A percentile compares a stretch with the other conserved stretches of the same genome.
phyloP scores from a whole-genome alignment of 257 asterid species.

The Asclepias syriaca region DNA sequence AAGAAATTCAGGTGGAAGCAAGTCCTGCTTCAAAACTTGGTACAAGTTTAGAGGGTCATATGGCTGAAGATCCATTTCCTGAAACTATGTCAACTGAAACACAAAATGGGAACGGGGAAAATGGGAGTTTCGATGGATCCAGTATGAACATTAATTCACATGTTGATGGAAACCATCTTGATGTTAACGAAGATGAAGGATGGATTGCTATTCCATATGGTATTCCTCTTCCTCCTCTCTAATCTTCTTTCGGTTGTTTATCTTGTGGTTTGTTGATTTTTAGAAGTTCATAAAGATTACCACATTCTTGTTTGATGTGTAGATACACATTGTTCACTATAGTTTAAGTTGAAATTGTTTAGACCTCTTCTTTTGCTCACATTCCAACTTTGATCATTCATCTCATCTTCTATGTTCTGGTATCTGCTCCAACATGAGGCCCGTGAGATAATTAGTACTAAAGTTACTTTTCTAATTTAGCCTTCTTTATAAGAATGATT shows the following conservation, averaged over 20 bases:
- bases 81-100: conserved; percentile 34
- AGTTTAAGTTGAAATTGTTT: background rate
- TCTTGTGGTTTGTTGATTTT: background rate
- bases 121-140: conserved; percentile 32
- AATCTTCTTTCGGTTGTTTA: conserved; percentile 12
- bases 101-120: conserved; percentile 37
- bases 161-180: conserved; percentile 51
- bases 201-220: conserved; percentile 68
- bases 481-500: background rate
- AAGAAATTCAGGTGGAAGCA: conserved; percentile 39
- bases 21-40: conserved; percentile 38
- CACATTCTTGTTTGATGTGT: background rate
- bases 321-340: background rate
- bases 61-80: conserved; percentile 49
- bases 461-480: background rate
- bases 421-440: background rate
- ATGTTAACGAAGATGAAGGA: conserved; percentile 76
- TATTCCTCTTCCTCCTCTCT: conserved; percentile 30
- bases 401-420: background rate
- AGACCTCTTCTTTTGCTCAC: background rate
- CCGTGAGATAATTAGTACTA: background rate
- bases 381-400: background rate
- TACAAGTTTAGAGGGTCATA: conserved; percentile 55
- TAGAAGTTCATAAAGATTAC: background rate
- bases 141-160: conserved; percentile 34